These are phyloP conservation scores for Trichosanthes truncata DNA, from an alignment of 306 rosid species.

Conservation along the genomic window DNA sequence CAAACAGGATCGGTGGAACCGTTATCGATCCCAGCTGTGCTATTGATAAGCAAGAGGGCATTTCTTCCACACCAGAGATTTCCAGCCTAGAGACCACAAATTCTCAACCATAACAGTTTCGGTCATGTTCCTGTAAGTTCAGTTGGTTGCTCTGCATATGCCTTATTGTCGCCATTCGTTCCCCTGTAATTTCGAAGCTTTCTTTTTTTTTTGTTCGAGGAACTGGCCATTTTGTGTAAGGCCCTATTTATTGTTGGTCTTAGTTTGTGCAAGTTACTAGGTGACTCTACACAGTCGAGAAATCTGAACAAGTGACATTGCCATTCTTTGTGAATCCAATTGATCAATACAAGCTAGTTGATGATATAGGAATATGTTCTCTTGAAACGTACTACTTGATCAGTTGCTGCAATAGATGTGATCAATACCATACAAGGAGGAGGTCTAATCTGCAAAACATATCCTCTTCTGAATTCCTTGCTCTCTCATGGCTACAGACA, in stretches of 20 bases:
- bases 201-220: not conserved
- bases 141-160: not conserved
- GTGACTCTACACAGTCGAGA: not conserved
- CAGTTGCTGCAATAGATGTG: not conserved
- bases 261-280: not conserved
- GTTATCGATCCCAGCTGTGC: conserved; percentile 52
- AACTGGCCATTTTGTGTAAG: conserved; percentile 6
- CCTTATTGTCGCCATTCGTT: not conserved
- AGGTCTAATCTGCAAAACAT: not conserved
- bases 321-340: not conserved
- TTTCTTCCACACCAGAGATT: conserved; percentile 8
- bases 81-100: conserved; percentile 1
- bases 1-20: conserved; percentile 63
- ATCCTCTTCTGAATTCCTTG: conserved; percentile 3
- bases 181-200: not conserved
- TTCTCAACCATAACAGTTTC: not conserved
- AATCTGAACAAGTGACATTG: not conserved
- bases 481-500: not conserved
- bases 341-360: not conserved
- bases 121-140: not conserved
- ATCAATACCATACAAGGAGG: not conserved
- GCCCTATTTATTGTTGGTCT: not conserved
- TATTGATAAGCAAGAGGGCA: conserved; percentile 41
- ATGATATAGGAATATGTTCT: not conserved
- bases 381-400: not conserved